Conservation (phyloP, 1,284 basidiomycete species). For the Rhodotorula sp. region DNA sequence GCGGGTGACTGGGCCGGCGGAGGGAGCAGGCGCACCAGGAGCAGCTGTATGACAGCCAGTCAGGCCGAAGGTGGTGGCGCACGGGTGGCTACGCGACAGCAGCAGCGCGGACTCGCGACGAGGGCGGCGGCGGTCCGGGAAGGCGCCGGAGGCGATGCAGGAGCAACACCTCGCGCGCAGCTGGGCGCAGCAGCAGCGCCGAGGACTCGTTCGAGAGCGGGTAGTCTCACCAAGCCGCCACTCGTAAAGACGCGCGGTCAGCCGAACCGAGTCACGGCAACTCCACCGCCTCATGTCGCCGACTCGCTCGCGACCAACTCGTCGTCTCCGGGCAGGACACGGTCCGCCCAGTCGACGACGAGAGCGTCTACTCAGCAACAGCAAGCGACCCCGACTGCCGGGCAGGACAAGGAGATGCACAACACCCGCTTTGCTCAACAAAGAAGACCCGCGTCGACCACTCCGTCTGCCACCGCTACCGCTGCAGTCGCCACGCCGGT, state of each 20-base stretch:
- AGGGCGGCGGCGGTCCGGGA: not conserved
- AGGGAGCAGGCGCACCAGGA: not conserved
- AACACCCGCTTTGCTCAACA: conserved; percentile 6
- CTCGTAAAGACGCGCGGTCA: not conserved
- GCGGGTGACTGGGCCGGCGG: not conserved
- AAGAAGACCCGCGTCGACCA: not conserved
- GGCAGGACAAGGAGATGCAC: conserved; percentile 4
- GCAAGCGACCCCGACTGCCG: not conserved
- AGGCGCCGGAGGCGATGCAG: not conserved
- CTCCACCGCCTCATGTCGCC: not conserved
- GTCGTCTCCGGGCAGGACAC: not conserved
- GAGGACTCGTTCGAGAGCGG: conserved; percentile 10
- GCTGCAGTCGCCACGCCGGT: not conserved
- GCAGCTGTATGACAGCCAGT: not conserved
- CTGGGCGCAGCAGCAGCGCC: not conserved
- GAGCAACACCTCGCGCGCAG: no score
- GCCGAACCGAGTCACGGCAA: not conserved
- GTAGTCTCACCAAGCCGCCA: conserved; percentile 2
- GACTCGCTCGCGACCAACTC: not conserved
- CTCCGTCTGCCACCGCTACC: not conserved
- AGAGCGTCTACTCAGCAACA: not conserved
- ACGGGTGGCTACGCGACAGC: not conserved
- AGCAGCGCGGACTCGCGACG: not conserved
- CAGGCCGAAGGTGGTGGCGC: not conserved
- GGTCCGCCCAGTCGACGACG: not conserved